Conservation (phyloP, 2,329 filamentous ascomycete genomes). For the Claviceps fusiformis region DNA sequence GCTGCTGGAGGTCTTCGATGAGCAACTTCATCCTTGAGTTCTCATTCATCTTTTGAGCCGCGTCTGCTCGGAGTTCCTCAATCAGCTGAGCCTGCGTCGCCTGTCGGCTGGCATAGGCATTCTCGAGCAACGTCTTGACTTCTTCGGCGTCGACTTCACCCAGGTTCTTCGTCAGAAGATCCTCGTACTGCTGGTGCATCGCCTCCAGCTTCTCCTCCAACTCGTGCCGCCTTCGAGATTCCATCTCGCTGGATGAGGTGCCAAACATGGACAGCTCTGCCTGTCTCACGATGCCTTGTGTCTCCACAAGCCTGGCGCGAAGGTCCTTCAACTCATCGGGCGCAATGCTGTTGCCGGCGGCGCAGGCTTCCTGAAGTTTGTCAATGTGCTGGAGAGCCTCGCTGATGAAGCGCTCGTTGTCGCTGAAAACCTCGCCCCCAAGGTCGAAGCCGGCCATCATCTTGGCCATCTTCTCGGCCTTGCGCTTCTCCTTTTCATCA, state of each 20-base stretch:
- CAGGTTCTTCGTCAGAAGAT: constrained; percentile 66
- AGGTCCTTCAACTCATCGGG: constrained; percentile 70
- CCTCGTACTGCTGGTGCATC: constrained; percentile 73
- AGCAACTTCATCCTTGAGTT: constrained; percentile 68
- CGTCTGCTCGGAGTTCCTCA: constrained; percentile 63
- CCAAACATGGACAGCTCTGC: constrained; percentile 77
- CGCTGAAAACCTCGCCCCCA: constrained; percentile 81
- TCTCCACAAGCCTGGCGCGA: constrained; percentile 67
- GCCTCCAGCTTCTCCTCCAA: constrained; percentile 62
- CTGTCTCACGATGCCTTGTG: constrained; percentile 84
- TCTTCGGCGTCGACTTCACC: constrained; percentile 68
- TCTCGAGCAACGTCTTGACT: constrained; percentile 65
- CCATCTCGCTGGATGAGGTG: constrained; percentile 46
- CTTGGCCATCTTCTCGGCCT: constrained; percentile 98
- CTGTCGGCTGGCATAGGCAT: constrained; percentile 63
- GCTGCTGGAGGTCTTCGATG: constrained; percentile 66
- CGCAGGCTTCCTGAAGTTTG: constrained; percentile 60
- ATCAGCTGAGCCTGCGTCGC: constrained; percentile 60
- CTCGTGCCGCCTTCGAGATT: constrained; percentile 57
- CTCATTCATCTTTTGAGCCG: constrained; percentile 66
- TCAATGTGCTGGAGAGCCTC: constrained; percentile 77
- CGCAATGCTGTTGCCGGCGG: constrained; percentile 63
- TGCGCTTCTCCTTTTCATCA: constrained; percentile 97
- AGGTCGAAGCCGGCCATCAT: constrained; percentile 99
- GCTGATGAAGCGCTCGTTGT: constrained; percentile 76